Conservation (phyloP, 75 land plant genomes). For the Pinus albicaulis region DNA sequence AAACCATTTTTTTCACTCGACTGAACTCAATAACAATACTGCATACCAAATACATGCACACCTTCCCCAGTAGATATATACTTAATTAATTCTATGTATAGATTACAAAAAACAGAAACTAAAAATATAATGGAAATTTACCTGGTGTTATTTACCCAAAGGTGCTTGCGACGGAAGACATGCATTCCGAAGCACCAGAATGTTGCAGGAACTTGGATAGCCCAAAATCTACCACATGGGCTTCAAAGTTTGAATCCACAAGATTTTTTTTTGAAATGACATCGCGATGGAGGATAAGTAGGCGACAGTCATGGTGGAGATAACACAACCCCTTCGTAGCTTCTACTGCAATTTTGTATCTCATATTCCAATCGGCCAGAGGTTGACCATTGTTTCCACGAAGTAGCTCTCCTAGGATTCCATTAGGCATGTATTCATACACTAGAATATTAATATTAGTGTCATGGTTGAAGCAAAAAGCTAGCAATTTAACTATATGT, state of each 20-base stretch:
- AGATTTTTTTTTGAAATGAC: slow-evolving; percentile 23
- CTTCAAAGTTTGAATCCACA: slow-evolving; percentile 25
- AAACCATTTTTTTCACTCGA: too few relatives aligned
- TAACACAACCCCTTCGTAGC: slow-evolving; percentile 16
- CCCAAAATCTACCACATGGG: slow-evolving; percentile 24
- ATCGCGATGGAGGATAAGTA: slow-evolving; percentile 18
- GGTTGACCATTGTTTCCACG: background rate
- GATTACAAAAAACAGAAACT: background rate
- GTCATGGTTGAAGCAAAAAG: slow-evolving; percentile 20
- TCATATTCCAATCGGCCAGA: background rate
- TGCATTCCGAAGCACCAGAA: slow-evolving; percentile 9
- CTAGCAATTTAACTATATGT: slow-evolving; percentile 14
- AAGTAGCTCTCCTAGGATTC: slow-evolving; percentile 9
- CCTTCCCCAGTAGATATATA: too few relatives aligned
- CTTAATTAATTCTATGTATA: too few relatives aligned
- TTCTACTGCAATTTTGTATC: slow-evolving; percentile 15
- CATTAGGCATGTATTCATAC: slow-evolving; percentile 14
- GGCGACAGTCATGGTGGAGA: slow-evolving; percentile 24
- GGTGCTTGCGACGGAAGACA: slow-evolving; percentile 27
- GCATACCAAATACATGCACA: too few relatives aligned
- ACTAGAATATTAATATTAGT: slow-evolving; percentile 18
- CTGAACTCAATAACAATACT: too few relatives aligned
- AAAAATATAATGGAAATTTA: background rate
- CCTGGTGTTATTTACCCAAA: slow-evolving; percentile 37
- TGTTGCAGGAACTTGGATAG: slow-evolving; percentile 18